These are phyloP conservation scores for Dentipellis fragilis DNA, from an alignment of 768 basidiomycete genomes.

Conservation along the genomic window DNA sequence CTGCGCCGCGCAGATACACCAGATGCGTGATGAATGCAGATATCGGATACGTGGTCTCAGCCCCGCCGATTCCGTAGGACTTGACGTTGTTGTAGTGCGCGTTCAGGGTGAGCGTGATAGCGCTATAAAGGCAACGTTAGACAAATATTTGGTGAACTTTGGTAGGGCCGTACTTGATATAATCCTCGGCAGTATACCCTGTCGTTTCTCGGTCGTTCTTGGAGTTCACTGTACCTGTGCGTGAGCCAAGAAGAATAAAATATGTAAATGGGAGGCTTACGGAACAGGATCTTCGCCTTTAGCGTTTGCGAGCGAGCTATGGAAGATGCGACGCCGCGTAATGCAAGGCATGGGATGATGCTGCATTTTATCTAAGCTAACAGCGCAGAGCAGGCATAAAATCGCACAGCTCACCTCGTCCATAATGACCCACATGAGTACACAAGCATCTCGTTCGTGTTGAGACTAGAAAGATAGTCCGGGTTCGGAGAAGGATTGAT, in stretches of 20 bases:
- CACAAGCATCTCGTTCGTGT: conserved; percentile 56
- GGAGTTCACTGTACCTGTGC: conserved; percentile 53
- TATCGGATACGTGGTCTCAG: conserved; percentile 54
- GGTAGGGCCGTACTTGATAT: conserved; percentile 48
- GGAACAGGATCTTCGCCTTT: conserved; percentile 72
- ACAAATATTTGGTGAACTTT: conserved; percentile 1
- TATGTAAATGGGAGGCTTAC: conserved; percentile 35
- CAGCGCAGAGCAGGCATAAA: neutral
- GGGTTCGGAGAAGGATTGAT: conserved; percentile 85
- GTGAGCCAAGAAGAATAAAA: neutral
- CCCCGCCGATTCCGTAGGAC: conserved; percentile 49
- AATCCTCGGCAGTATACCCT: conserved; percentile 76
- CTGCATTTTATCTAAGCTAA: conserved; percentile 24
- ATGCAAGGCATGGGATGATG: conserved; percentile 85
- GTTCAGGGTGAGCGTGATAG: conserved; percentile 65
- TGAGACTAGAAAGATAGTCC: conserved; percentile 59
- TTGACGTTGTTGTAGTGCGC: conserved; percentile 35
- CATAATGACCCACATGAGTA: conserved; percentile 93
- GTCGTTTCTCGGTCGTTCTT: conserved; percentile 87
- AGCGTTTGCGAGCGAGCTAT: conserved; percentile 69
- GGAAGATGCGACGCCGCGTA: conserved; percentile 67
- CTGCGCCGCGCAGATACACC: conserved; percentile 59
- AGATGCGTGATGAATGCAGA: conserved; percentile 83
- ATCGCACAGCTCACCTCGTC: conserved; percentile 55
- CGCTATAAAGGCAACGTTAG: conserved; percentile 27